A percentile compares a stretch with the other conserved stretches of the same genome.
phyloP scores from a whole-genome alignment of 2,329 filamentous ascomycete species.

The Thelonectria blattea region DNA sequence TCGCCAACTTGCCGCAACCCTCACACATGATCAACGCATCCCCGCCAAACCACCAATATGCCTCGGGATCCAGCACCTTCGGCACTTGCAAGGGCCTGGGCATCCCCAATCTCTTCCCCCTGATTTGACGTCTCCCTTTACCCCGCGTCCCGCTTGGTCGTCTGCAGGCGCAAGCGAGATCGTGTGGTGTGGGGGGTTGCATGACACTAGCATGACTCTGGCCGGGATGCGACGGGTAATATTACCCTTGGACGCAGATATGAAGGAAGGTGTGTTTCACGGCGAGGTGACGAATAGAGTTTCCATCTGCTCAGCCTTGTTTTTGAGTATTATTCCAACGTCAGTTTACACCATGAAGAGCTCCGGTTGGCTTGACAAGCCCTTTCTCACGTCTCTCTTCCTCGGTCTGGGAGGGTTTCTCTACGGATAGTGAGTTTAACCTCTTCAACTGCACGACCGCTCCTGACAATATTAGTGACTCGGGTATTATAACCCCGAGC shows the following conservation, averaged over 20 bases:
- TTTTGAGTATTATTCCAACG: not conserved
- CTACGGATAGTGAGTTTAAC: slow-evolving; percentile 44
- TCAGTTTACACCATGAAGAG: slow-evolving; percentile 31
- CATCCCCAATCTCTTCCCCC: not conserved
- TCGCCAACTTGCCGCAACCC: slow-evolving; percentile 27
- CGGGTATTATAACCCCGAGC: slow-evolving; percentile 50
- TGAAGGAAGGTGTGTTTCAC: slow-evolving; percentile 3
- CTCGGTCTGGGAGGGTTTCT: slow-evolving; percentile 49
- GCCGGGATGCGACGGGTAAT: slow-evolving; percentile 23
- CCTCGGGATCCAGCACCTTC: slow-evolving; percentile 3
- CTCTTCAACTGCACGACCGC: no score
- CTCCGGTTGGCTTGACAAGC: slow-evolving; percentile 44
- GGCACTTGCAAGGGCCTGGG: not conserved
- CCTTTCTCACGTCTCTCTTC: slow-evolving; percentile 47
- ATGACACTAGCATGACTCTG: slow-evolving; percentile 10
- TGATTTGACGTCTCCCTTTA: slow-evolving; percentile 1
- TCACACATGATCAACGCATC: slow-evolving; percentile 9
- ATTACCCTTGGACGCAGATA: slow-evolving; percentile 14
- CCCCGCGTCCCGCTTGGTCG: slow-evolving; percentile 30
- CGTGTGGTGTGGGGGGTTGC: slow-evolving; percentile 5
- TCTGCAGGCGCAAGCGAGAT: slow-evolving; percentile 10
- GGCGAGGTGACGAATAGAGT: not conserved
- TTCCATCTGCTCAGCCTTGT: not conserved
- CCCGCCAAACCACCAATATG: slow-evolving; percentile 20
- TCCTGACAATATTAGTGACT: slow-evolving; percentile 40